phyloP scores from a whole-genome alignment of 345 rosid genomes.

The Erysimum cheiranthoides region DNA sequence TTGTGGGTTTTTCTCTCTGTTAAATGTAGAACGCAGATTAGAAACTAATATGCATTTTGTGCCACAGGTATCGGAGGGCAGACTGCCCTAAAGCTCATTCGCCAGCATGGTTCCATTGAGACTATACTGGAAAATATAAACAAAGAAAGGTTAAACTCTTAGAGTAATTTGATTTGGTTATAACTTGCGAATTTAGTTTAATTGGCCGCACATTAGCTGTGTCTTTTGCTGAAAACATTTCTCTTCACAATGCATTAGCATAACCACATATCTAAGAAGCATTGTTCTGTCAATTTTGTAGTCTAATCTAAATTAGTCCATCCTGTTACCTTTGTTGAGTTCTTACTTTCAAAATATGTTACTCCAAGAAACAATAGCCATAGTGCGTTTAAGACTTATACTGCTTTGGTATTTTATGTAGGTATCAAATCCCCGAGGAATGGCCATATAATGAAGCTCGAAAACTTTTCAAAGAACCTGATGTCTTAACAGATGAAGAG shows the following conservation, averaged over 20 bases:
- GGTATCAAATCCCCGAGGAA: slow-evolving; percentile 83
- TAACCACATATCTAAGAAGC: background rate
- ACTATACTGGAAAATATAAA: slow-evolving; percentile 78
- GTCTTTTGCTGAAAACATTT: slow-evolving; percentile 2
- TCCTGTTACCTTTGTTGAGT: slow-evolving; percentile 8
- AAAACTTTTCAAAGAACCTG: slow-evolving; percentile 79
- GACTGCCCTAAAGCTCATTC: slow-evolving; percentile 93
- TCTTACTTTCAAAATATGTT: background rate
- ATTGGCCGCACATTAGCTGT: background rate
- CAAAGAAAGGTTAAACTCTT: slow-evolving; percentile 70
- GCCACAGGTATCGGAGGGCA: slow-evolving; percentile 82
- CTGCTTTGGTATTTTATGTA: slow-evolving; percentile 34
- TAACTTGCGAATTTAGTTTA: slow-evolving; percentile 12
- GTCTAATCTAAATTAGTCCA: background rate
- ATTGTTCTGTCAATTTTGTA: background rate
- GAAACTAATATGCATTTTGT: slow-evolving; percentile 31
- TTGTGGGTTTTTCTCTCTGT: slow-evolving; percentile 1
- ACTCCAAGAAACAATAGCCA: slow-evolving; percentile 2
- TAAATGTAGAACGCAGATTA: background rate
- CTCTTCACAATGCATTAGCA: background rate
- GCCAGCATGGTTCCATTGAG: slow-evolving; percentile 92
- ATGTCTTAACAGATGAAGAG: slow-evolving; percentile 63
- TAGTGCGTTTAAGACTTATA: background rate
- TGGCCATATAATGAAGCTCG: slow-evolving; percentile 95
- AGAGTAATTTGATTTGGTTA: slow-evolving; percentile 4